These are phyloP conservation scores for Phytopythium kandeliae DNA, from an alignment of 352 stramenopile species.

Conservation along the genomic window DNA sequence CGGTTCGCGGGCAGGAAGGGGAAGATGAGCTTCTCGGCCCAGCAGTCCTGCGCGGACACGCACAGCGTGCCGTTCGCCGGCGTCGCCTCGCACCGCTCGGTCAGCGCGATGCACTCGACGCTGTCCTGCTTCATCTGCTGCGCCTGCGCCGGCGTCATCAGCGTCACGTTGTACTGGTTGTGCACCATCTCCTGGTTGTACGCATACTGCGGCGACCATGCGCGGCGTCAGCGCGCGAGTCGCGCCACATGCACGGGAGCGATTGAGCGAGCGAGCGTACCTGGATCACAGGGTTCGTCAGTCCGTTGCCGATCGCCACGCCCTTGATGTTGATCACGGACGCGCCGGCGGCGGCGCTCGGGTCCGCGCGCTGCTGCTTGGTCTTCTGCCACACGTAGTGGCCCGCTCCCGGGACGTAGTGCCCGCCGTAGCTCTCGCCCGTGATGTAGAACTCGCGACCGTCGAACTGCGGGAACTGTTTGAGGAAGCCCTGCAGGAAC, in stretches of 20 bases:
- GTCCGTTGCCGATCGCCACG: slow-evolving; percentile 40
- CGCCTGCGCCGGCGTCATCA: slow-evolving; percentile 20
- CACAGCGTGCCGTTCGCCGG: slow-evolving; percentile 18
- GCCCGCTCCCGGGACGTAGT: slow-evolving; percentile 39
- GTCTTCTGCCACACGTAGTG: slow-evolving; percentile 28
- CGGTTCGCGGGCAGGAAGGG: slow-evolving; percentile 28
- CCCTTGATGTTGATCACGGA: slow-evolving; percentile 31
- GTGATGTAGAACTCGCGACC: slow-evolving; percentile 40
- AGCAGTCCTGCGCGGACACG: slow-evolving; percentile 29
- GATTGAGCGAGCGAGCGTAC: no score
- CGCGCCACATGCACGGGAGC: no score
- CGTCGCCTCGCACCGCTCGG: slow-evolving; percentile 18
- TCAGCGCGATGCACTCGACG: slow-evolving; percentile 33
- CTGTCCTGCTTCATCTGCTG: slow-evolving; percentile 31
- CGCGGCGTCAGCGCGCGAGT: no score
- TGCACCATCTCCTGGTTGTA: slow-evolving; percentile 49
- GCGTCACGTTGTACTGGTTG: slow-evolving; percentile 46
- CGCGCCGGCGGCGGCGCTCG: background rate
- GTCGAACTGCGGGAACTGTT: slow-evolving; percentile 35
- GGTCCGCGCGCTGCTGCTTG: slow-evolving; percentile 10
- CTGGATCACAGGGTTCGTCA: slow-evolving; percentile 8
- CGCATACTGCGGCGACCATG: slow-evolving; percentile 14
- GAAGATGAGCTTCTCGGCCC: slow-evolving; percentile 28
- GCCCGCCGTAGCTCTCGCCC: slow-evolving; percentile 54
- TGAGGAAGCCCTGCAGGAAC: slow-evolving; percentile 51